Base-by-base conservation (phyloP, 2,329 filamentous ascomycete genomes). In the Botryotinia convoluta region DNA sequence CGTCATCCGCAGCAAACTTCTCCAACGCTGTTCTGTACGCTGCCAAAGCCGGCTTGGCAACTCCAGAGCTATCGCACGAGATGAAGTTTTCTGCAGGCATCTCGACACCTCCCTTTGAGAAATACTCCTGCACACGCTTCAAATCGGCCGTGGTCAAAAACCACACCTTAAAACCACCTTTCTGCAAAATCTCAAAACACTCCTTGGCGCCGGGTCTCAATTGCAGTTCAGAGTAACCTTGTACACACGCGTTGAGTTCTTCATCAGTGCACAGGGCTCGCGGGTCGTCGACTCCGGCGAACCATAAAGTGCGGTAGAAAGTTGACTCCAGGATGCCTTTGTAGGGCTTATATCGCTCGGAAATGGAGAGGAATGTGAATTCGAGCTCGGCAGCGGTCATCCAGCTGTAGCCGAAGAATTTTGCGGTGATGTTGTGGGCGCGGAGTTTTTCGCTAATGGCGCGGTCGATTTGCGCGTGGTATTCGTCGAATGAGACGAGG, bases 91-190 rank as follows among this genome's bases (percentile, higher is more conserved):
- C 85, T 0, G 77, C 72, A 0, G 86, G 85, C 81, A 89, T 85
- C 2, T 85, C 82, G 16, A 88, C 81, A 0, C 84, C 85, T 0
- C 81, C 84, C 1, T 81, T 79, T 18, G 81, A 77, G 72, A 89
- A 87, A 75, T 89, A 89, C 0, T 85, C 86, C 14, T 81, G 77
- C 4, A 88, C 87, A 12, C 87, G 81, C 67, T 82, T 79, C 6
- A 81, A 77, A 76, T 89, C 86, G 1, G 85, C 87, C 0, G 86
- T 84, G 0, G 87, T 88, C 45, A 89, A 82, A 39, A 83, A 84
- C 86, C 87, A 88, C 16, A 87, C 83, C 0, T 84, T 85, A 74
- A 87, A 88, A 0, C 86, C 84, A 0, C 79, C 81, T 0, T 80
- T 81, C 3, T 84, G 78, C 61, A 89, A 78, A n/a, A 80, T 82